phyloP scores from a whole-genome alignment of 1,139 yeast species.

The Ogataea hybrid region DNA sequence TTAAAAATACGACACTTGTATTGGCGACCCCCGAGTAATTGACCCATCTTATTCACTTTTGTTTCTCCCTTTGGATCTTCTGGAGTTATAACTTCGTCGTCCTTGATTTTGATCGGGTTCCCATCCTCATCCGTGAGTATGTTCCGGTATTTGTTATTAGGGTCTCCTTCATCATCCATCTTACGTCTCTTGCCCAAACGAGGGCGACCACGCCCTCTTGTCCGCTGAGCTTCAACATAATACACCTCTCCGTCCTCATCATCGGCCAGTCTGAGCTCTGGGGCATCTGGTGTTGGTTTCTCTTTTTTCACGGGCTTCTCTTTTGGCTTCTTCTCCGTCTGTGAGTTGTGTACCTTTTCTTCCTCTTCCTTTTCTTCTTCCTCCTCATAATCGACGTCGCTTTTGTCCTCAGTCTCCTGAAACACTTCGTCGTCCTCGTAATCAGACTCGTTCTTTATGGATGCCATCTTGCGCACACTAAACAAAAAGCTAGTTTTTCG shows the following conservation, averaged over 20 bases:
- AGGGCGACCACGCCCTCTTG: slow-evolving; percentile 23
- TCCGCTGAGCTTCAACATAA: slow-evolving; percentile 15
- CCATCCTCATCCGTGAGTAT: slow-evolving; percentile 44
- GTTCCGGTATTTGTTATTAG: slow-evolving; percentile 16
- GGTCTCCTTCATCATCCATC: slow-evolving; percentile 12
- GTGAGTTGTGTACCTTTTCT: slow-evolving; percentile 3
- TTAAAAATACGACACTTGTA: slow-evolving; percentile 83
- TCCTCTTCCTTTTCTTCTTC: slow-evolving; percentile 16
- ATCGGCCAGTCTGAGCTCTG: slow-evolving; percentile 3
- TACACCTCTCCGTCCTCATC: slow-evolving; percentile 18
- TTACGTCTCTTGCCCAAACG: slow-evolving; percentile 17
- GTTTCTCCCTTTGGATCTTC: slow-evolving; percentile 78
- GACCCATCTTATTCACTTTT: slow-evolving; percentile 70
- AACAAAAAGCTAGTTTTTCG: slow-evolving; percentile 3
- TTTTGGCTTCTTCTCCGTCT: neutral
- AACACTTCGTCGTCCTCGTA: slow-evolving; percentile 15
- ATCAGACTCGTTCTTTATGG: slow-evolving; percentile 9
- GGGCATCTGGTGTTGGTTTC: slow-evolving; percentile 5
- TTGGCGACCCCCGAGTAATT: slow-evolving; percentile 69
- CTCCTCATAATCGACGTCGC: slow-evolving; percentile 20
- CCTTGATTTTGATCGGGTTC: slow-evolving; percentile 51
- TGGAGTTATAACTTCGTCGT: slow-evolving; percentile 81
- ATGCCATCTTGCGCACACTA: neutral
- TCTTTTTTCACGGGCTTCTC: slow-evolving; percentile 2
- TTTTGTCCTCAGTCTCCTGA: slow-evolving; percentile 15